A percentile compares a stretch with the other conserved stretches of the same genome.
phyloP scores from a whole-genome alignment of 1,139 yeast species.

The Taphrina betulina region DNA sequence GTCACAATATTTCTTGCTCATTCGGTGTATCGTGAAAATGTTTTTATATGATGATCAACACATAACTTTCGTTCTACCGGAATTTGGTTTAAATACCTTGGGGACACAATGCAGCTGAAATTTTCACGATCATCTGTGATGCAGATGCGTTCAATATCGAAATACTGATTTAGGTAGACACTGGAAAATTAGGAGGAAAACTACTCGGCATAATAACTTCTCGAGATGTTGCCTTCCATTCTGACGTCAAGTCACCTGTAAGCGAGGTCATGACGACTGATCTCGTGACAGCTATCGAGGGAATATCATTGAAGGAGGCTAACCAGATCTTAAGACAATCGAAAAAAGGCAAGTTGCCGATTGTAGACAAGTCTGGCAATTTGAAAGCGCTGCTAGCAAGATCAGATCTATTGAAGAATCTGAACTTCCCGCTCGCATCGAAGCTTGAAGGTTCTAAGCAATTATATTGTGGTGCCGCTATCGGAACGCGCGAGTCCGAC shows the following conservation, averaged over 20 bases:
- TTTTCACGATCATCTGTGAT: constrained; percentile 25
- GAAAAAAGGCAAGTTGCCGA: constrained; percentile 96
- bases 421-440: constrained; percentile 89
- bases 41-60: constrained; percentile 55
- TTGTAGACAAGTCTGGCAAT: constrained; percentile 73
- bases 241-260: constrained; percentile 61
- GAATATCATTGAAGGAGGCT: constrained; percentile 80
- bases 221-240: constrained; percentile 95
- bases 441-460: constrained; percentile 92
- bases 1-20: constrained; percentile 47
- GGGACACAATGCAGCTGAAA: constrained; percentile 52
- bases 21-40: too few species aligned
- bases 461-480: constrained; percentile 96
- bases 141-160: constrained; percentile 26
- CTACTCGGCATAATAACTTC: constrained; percentile 93
- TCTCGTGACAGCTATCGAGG: constrained; percentile 72
- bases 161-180: constrained; percentile 52
- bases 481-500: constrained; percentile 91
- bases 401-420: constrained; percentile 95
- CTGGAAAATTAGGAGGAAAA: constrained; percentile 84
- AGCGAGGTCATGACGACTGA: constrained; percentile 87
- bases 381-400: constrained; percentile 86
- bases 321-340: constrained; percentile 86
- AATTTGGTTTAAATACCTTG: constrained; percentile 95
- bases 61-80: constrained; percentile 99